A percentile compares a stretch with the other conserved stretches of the same genome.
These are phyloP conservation scores for Sugiyamaella americana DNA, from an alignment of 805 yeast genomes.

Conservation along the genomic window DNA sequence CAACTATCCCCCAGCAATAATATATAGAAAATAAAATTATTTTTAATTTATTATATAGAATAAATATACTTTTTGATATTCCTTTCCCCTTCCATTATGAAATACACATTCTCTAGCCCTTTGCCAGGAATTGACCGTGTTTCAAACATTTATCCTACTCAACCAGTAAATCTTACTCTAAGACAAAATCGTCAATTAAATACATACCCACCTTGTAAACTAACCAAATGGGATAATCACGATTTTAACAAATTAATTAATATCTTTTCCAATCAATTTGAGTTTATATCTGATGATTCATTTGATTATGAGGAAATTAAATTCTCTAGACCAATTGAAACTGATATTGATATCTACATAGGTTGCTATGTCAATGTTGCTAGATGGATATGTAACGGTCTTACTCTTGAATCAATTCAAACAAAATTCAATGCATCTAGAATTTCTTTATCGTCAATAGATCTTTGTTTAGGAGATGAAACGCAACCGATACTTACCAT, in stretches of 20 bases:
- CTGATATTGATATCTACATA: neutral
- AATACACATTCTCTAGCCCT: neutral
- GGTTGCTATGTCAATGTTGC: slow-evolving; percentile 2
- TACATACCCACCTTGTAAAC: neutral
- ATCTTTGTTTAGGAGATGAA: too few relatives aligned
- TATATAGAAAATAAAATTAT: too few relatives aligned
- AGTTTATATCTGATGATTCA: too few relatives aligned
- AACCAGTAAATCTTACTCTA: neutral
- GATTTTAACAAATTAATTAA: neutral
- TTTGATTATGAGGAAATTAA: neutral
- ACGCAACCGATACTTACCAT: too few relatives aligned
- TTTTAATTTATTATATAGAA: too few relatives aligned
- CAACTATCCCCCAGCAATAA: too few relatives aligned
- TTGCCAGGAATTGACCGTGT: neutral
- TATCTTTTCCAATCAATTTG: too few relatives aligned
- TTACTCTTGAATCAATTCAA: neutral
- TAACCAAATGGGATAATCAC: neutral
- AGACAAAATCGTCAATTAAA: neutral
- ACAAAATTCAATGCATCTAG: neutral
- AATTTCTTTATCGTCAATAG: neutral
- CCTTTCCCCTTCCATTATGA: too few relatives aligned
- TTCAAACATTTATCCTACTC: neutral
- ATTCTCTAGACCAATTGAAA: neutral
- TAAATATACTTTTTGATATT: too few relatives aligned
- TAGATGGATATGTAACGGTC: slow-evolving; percentile 3